These are phyloP conservation scores for Fusarium goolgardi DNA, from an alignment of 2,329 filamentous ascomycete species.

Conservation along the genomic window DNA sequence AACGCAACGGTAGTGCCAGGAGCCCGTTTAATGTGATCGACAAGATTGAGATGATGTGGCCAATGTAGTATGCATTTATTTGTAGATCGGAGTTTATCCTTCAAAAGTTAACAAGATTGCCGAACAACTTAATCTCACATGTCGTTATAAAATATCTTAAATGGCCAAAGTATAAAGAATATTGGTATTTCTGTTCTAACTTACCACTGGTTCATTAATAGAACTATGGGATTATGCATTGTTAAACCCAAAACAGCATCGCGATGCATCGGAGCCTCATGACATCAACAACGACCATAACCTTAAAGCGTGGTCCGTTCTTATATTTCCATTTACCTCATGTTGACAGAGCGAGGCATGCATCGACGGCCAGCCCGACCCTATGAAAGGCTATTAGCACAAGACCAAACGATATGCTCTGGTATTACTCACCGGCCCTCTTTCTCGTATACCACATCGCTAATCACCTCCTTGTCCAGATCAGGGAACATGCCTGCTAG, in stretches of 20 bases:
- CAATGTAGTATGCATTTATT: slow-evolving; percentile 1
- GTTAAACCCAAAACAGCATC: slow-evolving; percentile 11
- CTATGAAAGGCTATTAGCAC: slow-evolving; percentile 56
- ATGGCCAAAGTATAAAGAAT: slow-evolving; percentile 8
- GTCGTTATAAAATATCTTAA: background rate
- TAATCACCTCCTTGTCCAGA: slow-evolving; percentile 92
- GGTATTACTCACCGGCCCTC: slow-evolving; percentile 79
- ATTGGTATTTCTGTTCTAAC: slow-evolving; percentile 36
- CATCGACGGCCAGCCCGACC: slow-evolving; percentile 86
- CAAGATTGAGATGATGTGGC: slow-evolving; percentile 1
- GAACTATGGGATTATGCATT: background rate
- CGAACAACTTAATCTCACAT: background rate
- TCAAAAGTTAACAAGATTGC: background rate
- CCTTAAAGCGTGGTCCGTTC: slow-evolving; percentile 9
- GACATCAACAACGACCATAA: background rate
- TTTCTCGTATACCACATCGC: slow-evolving; percentile 95
- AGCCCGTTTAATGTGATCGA: slow-evolving; percentile 7
- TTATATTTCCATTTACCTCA: slow-evolving; percentile 43
- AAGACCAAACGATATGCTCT: background rate
- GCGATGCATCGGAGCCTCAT: background rate
- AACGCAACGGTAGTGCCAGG: background rate
- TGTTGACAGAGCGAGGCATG: slow-evolving; percentile 77
- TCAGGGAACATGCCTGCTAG: slow-evolving; percentile 97
- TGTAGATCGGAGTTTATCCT: background rate
- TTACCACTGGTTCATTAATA: slow-evolving; percentile 2